Evolutionary conservation across 163 green algal species (phyloP).

Genomic region (Volvox carteri): DNA sequence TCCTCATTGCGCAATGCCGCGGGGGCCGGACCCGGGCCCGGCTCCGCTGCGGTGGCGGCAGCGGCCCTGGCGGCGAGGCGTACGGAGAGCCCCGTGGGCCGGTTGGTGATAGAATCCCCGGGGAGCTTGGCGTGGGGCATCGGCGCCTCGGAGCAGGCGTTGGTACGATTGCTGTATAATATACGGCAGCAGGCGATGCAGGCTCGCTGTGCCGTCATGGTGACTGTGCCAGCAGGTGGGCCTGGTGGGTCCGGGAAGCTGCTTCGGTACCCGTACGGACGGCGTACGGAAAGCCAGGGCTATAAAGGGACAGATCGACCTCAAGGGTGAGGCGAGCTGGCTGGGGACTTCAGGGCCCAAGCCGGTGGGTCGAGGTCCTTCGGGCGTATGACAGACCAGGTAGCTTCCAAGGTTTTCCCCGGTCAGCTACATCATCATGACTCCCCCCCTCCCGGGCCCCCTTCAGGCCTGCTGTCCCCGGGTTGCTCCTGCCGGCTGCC

Average conservation of each 20-base stretch:
- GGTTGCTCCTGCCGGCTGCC: slow-evolving; percentile 62
- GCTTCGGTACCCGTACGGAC: too few relatives aligned
- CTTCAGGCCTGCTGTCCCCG: slow-evolving; percentile 63
- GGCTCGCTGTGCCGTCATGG: slow-evolving; percentile 59
- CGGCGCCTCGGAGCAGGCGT: slow-evolving; percentile 37
- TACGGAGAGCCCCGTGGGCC: slow-evolving; percentile 61
- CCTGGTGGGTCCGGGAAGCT: too few relatives aligned
- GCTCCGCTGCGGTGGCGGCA: not conserved
- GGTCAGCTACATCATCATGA: too few relatives aligned
- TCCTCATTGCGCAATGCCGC: not conserved
- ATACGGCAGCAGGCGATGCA: slow-evolving; percentile 64
- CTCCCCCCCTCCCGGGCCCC: not conserved
- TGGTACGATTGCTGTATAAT: slow-evolving; percentile 67
- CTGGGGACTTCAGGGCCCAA: too few relatives aligned
- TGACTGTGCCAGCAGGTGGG: slow-evolving; percentile 69
- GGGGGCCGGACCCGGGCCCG: not conserved
- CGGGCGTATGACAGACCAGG: too few relatives aligned
- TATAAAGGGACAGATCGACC: too few relatives aligned
- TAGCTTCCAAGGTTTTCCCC: too few relatives aligned
- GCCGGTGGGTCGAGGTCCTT: too few relatives aligned
- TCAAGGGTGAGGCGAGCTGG: too few relatives aligned
- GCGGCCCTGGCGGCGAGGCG: not conserved
- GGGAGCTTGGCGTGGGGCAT: slow-evolving; percentile 66
- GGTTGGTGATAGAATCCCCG: slow-evolving; percentile 78
- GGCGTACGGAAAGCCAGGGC: too few relatives aligned